Evolutionary conservation across 192 early-diverging fungal genomes (phyloP).

Genomic region (Coemansia sp.): DNA sequence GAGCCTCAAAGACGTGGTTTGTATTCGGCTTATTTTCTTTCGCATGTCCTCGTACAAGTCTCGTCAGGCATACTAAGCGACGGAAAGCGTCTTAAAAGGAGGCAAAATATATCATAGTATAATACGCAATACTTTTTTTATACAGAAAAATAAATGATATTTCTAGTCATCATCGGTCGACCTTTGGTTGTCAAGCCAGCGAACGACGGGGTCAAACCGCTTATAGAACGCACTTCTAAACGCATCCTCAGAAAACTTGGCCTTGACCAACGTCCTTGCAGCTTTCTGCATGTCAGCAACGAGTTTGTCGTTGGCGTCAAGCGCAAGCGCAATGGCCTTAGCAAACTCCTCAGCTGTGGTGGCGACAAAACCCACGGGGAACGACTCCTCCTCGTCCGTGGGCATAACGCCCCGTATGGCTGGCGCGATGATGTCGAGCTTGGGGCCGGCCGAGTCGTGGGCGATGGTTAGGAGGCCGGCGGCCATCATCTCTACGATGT

Average conservation of each 20-base stretch:
- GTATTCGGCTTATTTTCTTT: too few species aligned
- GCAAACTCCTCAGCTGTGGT: constrained; percentile 67
- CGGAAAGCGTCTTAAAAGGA: too few species aligned
- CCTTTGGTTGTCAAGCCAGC: constrained; percentile 44
- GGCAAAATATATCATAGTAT: too few species aligned
- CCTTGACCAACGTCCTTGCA: constrained; percentile 62
- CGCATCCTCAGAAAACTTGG: constrained; percentile 70
- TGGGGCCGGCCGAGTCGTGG: constrained; percentile 51
- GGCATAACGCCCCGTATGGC: constrained; percentile 19
- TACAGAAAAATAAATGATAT: background rate
- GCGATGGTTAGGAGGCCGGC: constrained; percentile 47
- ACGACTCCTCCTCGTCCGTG: constrained; percentile 12
- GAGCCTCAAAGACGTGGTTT: too few species aligned
- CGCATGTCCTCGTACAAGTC: too few species aligned
- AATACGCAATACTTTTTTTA: background rate
- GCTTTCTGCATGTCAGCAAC: constrained; percentile 55
- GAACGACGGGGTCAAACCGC: constrained; percentile 39
- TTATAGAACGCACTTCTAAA: constrained; percentile 50
- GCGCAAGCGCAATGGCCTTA: constrained; percentile 26
- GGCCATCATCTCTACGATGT: constrained; percentile 96
- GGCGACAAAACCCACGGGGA: constrained; percentile 65
- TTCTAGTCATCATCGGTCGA: constrained; percentile 9
- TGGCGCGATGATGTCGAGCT: constrained; percentile 43
- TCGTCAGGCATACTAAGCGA: too few species aligned
- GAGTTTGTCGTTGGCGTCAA: constrained; percentile 54